Evolutionary conservation across 2,329 filamentous ascomycete genomes (phyloP).

Genomic region (Berkeleyomyces basicola): DNA sequence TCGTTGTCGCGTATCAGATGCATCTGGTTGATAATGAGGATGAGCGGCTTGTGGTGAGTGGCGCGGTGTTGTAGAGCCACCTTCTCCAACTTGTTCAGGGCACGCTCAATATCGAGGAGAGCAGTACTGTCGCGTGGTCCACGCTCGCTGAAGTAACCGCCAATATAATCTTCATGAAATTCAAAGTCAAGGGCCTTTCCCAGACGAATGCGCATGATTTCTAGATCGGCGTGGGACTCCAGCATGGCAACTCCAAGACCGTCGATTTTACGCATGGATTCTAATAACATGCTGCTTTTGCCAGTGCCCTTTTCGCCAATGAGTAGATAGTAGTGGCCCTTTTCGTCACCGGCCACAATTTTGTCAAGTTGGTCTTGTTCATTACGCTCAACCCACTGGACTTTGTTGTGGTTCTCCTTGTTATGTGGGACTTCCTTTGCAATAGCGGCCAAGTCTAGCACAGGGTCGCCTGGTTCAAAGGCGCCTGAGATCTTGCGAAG

Average conservation of each 20-base stretch:
- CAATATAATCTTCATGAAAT: constrained; percentile 95
- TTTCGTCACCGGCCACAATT: constrained; percentile 58
- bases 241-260: constrained; percentile 88
- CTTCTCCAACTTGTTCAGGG: constrained; percentile 96
- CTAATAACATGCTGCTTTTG: constrained; percentile 89
- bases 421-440: constrained; percentile 37
- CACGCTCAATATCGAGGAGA: constrained; percentile 84
- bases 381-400: constrained; percentile 65
- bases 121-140: constrained; percentile 86
- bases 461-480: constrained; percentile 82
- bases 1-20: constrained; percentile 85
- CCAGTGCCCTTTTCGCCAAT: constrained; percentile 93
- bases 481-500: constrained; percentile 86
- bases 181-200: constrained; percentile 93
- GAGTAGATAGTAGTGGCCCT: constrained; percentile 78
- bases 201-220: constrained; percentile 84
- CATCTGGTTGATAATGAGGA: constrained; percentile 90
- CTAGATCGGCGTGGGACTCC: constrained; percentile 84
- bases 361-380: constrained; percentile 68
- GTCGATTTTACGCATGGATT: constrained; percentile 85
- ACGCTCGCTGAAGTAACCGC: constrained; percentile 84
- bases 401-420: constrained; percentile 19
- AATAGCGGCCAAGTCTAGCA: constrained; percentile 60
- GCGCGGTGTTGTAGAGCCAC: constrained; percentile 60
- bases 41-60: constrained; percentile 48